Conservation (phyloP, 2,329 filamentous ascomycete genomes). For the Microcyclospora pomicola region DNA sequence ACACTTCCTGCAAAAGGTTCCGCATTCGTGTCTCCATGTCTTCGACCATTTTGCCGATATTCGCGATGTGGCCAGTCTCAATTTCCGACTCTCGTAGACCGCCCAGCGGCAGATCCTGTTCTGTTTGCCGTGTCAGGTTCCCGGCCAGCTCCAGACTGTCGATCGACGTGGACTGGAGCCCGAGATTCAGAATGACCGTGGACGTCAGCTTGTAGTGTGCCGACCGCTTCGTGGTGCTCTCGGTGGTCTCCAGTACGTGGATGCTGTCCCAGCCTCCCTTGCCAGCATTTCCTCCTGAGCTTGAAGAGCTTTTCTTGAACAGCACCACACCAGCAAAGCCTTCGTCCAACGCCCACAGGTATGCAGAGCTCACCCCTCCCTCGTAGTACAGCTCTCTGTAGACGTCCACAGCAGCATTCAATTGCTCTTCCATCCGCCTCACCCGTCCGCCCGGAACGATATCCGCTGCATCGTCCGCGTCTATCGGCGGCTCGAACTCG, state of each 20-base stretch:
- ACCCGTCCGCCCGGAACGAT: slow-evolving; percentile 82
- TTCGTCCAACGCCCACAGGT: slow-evolving; percentile 97
- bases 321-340: slow-evolving; percentile 93
- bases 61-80: slow-evolving; percentile 87
- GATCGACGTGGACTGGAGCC: slow-evolving; percentile 51
- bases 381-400: slow-evolving; percentile 96
- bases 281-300: slow-evolving; percentile 6
- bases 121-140: slow-evolving; percentile 95
- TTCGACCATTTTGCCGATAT: slow-evolving; percentile 86
- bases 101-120: slow-evolving; percentile 69
- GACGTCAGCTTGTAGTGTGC: slow-evolving; percentile 97
- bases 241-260: slow-evolving; percentile 93
- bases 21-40: slow-evolving; percentile 99
- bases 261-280: slow-evolving; percentile 80
- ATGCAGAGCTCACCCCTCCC: slow-evolving; percentile 88
- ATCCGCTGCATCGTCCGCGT: slow-evolving; percentile 58
- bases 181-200: slow-evolving; percentile 84
- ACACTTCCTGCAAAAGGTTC: slow-evolving; percentile 94
- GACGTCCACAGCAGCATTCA: slow-evolving; percentile 93
- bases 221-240: slow-evolving; percentile 58
- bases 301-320: slow-evolving; percentile 69
- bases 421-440: slow-evolving; percentile 81
- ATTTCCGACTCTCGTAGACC: slow-evolving; percentile 41
- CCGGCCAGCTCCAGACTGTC: slow-evolving; percentile 86
- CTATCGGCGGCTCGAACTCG: slow-evolving; percentile 85